Base-by-base conservation (phyloP, 108 stramenopile species). In the Chaetoceros tenuissimus region DNA sequence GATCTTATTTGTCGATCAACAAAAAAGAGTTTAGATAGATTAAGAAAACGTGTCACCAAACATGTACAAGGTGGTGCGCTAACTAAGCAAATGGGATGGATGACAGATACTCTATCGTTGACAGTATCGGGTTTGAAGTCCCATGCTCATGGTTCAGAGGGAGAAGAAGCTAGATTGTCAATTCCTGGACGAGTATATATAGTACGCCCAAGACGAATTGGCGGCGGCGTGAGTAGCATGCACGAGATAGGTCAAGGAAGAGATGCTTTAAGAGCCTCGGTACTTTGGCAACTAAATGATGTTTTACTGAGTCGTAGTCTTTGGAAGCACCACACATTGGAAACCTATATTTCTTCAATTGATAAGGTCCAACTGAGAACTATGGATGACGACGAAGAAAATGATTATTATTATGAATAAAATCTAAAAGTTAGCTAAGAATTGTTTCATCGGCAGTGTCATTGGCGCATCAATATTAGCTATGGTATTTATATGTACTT, bases 241-340 rank as follows among this genome's bases (percentile, higher is more conserved):
- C 90, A 92, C 55, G 90, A 92, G 60, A 72, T 92, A 22, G 85
- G 85, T 3, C 75, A 79, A 26, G 82, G 82, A 24, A 53, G 89
- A 53, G 89, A 91, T 54, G 75, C 85, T 7, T 60, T 91, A 22
- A 75, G 90, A 48, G 85, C 83, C 3, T 64, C 80, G 3, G 59
- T 93, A 25, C 61, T 93, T 27, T 93, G 92, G 92, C 87, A 89
- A 63, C 62, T 93, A 50, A 72, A 93, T 61, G 92, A 89, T 57
- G 67, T 93, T 24, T 67, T 93, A 21, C 62, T 93, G 45, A 87
- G 84, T 49, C 73, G 68, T 26, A 89, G 87, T 68, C 59, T 93
- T 59, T 83, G 83, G 81, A 77, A 73, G 34, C 92, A 93, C 63
- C 87, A 88, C 61, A 45, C 64, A 13, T 59, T 83, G 48, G 68